Evolutionary conservation across 192 early-diverging fungal species (phyloP).

Genomic region (Gryganskiella cystojenkinii): DNA sequence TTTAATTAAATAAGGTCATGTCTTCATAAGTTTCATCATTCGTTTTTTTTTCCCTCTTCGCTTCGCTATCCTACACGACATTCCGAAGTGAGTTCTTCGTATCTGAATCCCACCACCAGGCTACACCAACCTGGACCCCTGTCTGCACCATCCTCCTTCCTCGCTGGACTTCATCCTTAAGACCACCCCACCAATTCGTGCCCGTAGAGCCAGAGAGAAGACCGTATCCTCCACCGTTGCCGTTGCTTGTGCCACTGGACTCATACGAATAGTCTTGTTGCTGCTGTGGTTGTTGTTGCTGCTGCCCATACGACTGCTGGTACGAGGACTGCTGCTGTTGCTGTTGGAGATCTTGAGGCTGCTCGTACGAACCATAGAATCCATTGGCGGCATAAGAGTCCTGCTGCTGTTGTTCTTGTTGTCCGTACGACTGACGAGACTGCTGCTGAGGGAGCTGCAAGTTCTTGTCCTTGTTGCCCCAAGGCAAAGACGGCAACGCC

Average conservation of each 20-base stretch:
- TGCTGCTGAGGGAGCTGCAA: conserved; percentile 34
- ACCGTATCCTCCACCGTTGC: neutral
- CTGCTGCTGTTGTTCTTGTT: conserved; percentile 12
- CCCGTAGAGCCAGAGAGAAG: conserved; percentile 9
- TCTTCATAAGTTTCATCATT: neutral
- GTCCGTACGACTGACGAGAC: neutral
- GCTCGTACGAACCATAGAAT: conserved; percentile 11
- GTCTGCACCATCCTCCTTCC: conserved; percentile 43
- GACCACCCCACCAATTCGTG: conserved; percentile 21
- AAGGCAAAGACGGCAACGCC: conserved; percentile 22
- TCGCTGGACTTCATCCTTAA: conserved; percentile 33
- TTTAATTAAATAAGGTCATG: neutral
- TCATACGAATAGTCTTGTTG: conserved; percentile 4
- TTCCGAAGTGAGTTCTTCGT: conserved; percentile 32
- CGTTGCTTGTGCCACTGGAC: no score
- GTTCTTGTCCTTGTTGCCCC: conserved; percentile 27
- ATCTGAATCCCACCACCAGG: conserved; percentile 48
- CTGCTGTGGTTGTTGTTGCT: conserved; percentile 26
- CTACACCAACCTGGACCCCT: conserved; percentile 41
- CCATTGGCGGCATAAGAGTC: neutral
- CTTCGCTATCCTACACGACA: conserved; percentile 10
- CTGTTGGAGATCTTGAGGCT: neutral
- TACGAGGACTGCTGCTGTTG: neutral
- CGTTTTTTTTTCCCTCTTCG: neutral
- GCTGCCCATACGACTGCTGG: conserved; percentile 4